Evolutionary conservation across 768 basidiomycete species (phyloP), one percentile per base, ranked within the genome.

Genomic region (Lyophyllum decastes): DNA sequence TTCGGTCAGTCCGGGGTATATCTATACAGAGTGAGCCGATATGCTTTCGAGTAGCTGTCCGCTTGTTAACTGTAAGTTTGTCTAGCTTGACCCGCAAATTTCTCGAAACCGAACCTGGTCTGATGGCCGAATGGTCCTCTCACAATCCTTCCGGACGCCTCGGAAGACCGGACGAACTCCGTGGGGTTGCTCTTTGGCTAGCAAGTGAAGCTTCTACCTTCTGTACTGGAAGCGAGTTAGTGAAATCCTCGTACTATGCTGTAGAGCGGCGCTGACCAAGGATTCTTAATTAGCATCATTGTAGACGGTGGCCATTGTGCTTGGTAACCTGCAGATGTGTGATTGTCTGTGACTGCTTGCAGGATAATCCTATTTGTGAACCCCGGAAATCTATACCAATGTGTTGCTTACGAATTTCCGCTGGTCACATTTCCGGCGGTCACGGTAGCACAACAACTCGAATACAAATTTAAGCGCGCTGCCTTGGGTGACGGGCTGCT

Each of bases 1-100:
- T 67, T 74, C 82, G 2, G 73, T 92, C 55, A 88, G 86, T 50
- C 89, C 89, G 0, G 89, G 90, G 22, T 83, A 88, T 62, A 87
- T 89, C 30, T 85, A 86, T 64, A 90, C 88, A 1, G 76, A 76
- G 86, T 86, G 41, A 57, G 70, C 63, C 19, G 4, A 6, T n/a
- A 4, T 17, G 19, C 17, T n/a, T 19, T 19, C n/a, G 11, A 14
- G 44, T 2, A 16, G 9, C 19, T 19, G 41, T 14, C 9, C 35
- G 35, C 40, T 3, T 56, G 49, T 38, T 57, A 45, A 53, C 38
- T 24, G 26, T 49, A 40, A 22, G 19, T 21, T 40, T 19, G 5
- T 43, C 11, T 60, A 86, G 84, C 56, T 86, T 88, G 87, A 88
- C 86, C 19, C 78, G 78, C 46, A 75, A 76, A 17, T 84, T 81